Evolutionary conservation across 331 rosid genomes (phyloP), one percentile per base, ranked within the genome.

Genomic region (Prunus yedoensis): DNA sequence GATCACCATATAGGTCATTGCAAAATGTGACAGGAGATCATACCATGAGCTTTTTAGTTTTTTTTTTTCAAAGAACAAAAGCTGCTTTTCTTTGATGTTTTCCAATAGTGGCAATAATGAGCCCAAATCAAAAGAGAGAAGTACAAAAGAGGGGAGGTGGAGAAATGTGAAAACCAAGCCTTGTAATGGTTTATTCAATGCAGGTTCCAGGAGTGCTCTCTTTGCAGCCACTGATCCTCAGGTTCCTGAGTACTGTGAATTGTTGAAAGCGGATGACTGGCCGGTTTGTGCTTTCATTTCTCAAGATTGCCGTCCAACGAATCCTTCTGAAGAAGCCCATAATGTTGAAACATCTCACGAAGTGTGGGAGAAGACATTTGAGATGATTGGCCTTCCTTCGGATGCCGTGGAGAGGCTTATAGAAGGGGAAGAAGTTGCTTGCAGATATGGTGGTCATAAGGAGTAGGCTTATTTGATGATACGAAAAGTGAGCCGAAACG

Each of bases 151-250:
- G 1, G 30, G 63, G 32, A 17, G 25, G 17, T 25, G 32, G 5
- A 18, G 66, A 17, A 53, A 30, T 18, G 74, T 70, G 73, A 23
- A 28, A 32, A 13, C 47, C 16, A 35, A 38, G 50, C 7, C 10
- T 53, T 49, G 2, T 54, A 18, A 69, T 68, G 56, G 67, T 65
- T 51, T 54, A 17, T 62, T 59, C 43, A 46, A 78, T 87, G 81
- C 88, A 95, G 99, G 99, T 89, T 83, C 97, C 1, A 88, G 99
- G 87, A 95, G 97, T 64, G 68, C 96, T 11, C 96, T 94, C 49
- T 94, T 94, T 76, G 92, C 99, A 8, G 97, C 97, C 47, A 92
- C 97, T 0, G 99, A 94, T 83, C 97, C 99, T 76, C 96, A 92
- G 75, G 87, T 94, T 82, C 75, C 92, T 0, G 97, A 95, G 73